Base-by-base conservation (phyloP, 176 grass and related monocot species). In the Phoenix roebelenii region DNA sequence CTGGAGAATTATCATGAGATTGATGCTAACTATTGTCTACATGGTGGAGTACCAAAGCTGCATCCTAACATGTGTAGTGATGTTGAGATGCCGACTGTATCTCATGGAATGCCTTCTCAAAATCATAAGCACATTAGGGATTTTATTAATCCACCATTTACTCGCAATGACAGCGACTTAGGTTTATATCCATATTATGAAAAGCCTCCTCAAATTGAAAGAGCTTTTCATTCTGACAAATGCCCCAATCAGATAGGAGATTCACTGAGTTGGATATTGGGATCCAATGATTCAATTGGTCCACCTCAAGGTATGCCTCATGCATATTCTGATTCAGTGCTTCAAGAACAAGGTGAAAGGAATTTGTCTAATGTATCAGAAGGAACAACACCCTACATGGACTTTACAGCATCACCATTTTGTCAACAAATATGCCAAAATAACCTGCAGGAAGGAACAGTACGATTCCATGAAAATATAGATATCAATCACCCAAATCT, bases 241-340 rank as follows among this genome's bases (percentile, higher is more conserved):
- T 39, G 44, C 1, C 25, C 16, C 15, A 7, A 65, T 63, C 66
- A 75, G 71, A 28, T 54, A 25, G 61, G 68, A 18, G 79, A 48
- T 59, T 54, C 15, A 15, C 25, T 55, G 63, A 57, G 54, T 55
- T 50, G 30, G 71, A 51, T 67, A 50, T 48, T 70, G 59, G 66
- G 53, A 16, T 51, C 67, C 22, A 65, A 77, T 58, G 85, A 77
- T 25, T 68, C 59, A 58, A 16, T 22, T 56, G 60, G 53, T 16
- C 60, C 73, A 72, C 58, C 61, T 79, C 59, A 68, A 57, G 66
- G 76, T 53, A 80, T 87, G 75, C 58, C 77, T 44, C 86, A 84
- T 85, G 78, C 74, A 59, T 89, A 63, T 18, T 92, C 93, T 1
- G 79, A 92, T 67, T 79, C 93, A 71, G 56, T 82, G 61, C 20